Evolutionary conservation across 164 flowering plant genomes (phyloP).

Genomic region (Aristolochia contorta): DNA sequence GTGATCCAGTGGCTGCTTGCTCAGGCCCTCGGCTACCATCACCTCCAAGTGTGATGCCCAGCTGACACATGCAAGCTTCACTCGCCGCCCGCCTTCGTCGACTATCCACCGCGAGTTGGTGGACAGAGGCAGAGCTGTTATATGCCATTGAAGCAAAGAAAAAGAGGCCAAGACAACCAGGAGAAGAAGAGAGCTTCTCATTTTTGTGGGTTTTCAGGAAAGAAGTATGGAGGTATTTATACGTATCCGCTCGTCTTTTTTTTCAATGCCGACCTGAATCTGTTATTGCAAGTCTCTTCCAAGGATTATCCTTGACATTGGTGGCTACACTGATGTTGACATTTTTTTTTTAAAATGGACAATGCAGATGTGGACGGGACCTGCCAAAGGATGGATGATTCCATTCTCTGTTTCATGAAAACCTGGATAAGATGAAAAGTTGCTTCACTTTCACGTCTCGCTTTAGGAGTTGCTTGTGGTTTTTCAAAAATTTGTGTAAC

Average conservation of each 20-base stretch:
- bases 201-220: background rate
- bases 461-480: no score
- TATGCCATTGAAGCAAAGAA: conserved; percentile 5
- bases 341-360: no score
- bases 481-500: no score
- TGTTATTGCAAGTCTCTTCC: conserved; percentile 4
- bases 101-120: conserved; percentile 78
- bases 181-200: conserved; percentile 2
- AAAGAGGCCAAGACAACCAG: background rate
- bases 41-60: conserved; percentile 73
- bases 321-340: background rate
- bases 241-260: no score
- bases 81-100: conserved; percentile 46
- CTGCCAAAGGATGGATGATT: no score
- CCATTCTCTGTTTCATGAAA: no score
- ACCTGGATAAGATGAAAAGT: no score
- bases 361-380: no score
- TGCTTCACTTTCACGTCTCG: no score
- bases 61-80: conserved; percentile 76
- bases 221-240: background rate
- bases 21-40: conserved; percentile 82
- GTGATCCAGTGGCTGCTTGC: conserved; percentile 59
- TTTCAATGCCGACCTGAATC: conserved; percentile 23
- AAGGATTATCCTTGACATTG: background rate
- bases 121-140: conserved; percentile 34